A percentile compares a stretch with the other conserved stretches of the same genome.
Conservation (phyloP, 306 rosid genomes). For the Begonia masoniana region DNA sequence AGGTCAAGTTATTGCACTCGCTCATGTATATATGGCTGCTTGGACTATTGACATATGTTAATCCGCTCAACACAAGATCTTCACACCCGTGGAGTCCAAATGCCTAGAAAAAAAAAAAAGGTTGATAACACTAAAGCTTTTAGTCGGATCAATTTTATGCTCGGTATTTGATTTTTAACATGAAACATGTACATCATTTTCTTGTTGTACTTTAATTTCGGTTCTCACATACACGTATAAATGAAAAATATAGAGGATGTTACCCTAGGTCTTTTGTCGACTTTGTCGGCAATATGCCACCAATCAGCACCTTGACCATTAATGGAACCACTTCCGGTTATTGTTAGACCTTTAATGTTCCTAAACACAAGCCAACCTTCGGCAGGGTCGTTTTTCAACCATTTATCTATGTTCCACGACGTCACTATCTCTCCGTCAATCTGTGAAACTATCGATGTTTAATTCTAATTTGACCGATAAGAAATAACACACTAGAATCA, state of each 20-base stretch:
- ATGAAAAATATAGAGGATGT: neutral
- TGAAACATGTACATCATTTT: too few relatives aligned
- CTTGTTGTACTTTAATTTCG: too few relatives aligned
- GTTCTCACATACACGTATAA: too few relatives aligned
- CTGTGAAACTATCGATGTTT: too few relatives aligned
- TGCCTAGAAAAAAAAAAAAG: neutral
- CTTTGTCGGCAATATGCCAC: slow-evolving; percentile 1
- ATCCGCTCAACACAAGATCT: slow-evolving; percentile 1
- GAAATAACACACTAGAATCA: neutral
- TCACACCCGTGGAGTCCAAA: slow-evolving; percentile 1
- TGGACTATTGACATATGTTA: slow-evolving; percentile 7
- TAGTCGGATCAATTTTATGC: too few relatives aligned
- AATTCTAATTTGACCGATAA: neutral
- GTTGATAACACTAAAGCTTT: too few relatives aligned
- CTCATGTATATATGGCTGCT: slow-evolving; percentile 2
- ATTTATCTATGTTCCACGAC: too few relatives aligned
- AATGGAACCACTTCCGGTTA: slow-evolving; percentile 6
- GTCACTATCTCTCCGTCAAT: too few relatives aligned
- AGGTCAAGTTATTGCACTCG: slow-evolving; percentile 5
- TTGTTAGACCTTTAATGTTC: neutral
- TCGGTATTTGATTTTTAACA: too few relatives aligned
- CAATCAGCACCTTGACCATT: slow-evolving; percentile 12
- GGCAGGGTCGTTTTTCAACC: too few relatives aligned
- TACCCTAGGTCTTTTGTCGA: slow-evolving; percentile 4
- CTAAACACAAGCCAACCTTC: slow-evolving; percentile 4